These are phyloP conservation scores for Saccharomycopsis lassenensis DNA, from an alignment of 805 yeast genomes.

Conservation along the genomic window DNA sequence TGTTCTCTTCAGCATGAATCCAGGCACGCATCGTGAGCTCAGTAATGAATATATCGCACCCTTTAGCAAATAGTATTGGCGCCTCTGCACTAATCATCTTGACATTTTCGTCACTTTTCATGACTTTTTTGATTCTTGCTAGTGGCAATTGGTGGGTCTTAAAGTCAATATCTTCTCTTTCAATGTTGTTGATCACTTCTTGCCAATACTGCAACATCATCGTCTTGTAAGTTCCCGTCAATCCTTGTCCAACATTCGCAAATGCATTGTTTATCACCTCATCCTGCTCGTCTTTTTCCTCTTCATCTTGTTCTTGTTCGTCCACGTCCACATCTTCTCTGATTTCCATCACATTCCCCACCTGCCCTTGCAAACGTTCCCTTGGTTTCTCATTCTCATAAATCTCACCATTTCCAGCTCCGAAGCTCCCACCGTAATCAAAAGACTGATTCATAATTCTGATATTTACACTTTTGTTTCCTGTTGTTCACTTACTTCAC, in stretches of 20 bases:
- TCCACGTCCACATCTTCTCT: slow-evolving; percentile 20
- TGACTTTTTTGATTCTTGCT: slow-evolving; percentile 92
- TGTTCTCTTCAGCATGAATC: slow-evolving; percentile 96
- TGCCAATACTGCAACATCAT: slow-evolving; percentile 98
- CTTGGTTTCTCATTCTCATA: too few relatives aligned
- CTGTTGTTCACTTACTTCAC: too few relatives aligned
- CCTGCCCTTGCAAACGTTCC: too few relatives aligned
- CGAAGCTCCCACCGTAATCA: too few relatives aligned
- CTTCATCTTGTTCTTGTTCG: slow-evolving; percentile 28
- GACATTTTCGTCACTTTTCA: slow-evolving; percentile 97
- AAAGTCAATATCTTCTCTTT: slow-evolving; percentile 77
- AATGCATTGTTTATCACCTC: slow-evolving; percentile 45
- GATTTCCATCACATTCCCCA: neutral
- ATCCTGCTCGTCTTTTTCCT: slow-evolving; percentile 30
- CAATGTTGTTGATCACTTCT: slow-evolving; percentile 83
- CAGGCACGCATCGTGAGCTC: slow-evolving; percentile 98
- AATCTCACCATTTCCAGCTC: too few relatives aligned
- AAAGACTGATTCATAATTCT: too few relatives aligned
- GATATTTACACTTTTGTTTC: too few relatives aligned
- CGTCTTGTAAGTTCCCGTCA: slow-evolving; percentile 70
- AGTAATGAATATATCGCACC: slow-evolving; percentile 94
- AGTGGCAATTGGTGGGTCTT: slow-evolving; percentile 90
- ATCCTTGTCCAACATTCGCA: slow-evolving; percentile 87
- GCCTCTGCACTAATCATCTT: slow-evolving; percentile 98
- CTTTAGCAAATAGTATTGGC: slow-evolving; percentile 93